Conservation (phyloP, 305 asterid species). For the Stenogyne calaminthoides region DNA sequence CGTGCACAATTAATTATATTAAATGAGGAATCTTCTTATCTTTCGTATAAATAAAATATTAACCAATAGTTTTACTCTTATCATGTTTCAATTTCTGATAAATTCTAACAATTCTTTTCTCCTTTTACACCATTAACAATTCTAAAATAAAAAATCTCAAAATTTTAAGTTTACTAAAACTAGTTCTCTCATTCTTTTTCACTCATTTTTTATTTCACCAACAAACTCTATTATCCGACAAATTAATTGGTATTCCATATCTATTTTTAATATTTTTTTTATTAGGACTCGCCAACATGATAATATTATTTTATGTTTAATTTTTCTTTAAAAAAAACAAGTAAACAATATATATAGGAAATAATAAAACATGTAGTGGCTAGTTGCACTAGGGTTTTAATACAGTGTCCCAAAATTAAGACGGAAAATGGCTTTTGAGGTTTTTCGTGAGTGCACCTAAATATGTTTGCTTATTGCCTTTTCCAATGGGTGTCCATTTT, state of each 20-base stretch:
- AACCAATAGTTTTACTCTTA: neutral
- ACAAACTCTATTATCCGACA: too few relatives aligned
- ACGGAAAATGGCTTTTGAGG: slow-evolving; percentile 25
- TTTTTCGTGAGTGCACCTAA: slow-evolving; percentile 15
- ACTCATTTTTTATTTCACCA: too few relatives aligned
- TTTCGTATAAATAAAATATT: neutral
- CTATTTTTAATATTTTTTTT: neutral
- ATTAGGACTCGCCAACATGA: neutral
- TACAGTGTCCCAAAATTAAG: neutral
- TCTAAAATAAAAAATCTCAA: too few relatives aligned
- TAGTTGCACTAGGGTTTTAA: slow-evolving; percentile 16
- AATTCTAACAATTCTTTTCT: too few relatives aligned
- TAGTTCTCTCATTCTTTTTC: too few relatives aligned
- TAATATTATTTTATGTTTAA: neutral
- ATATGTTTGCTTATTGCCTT: slow-evolving; percentile 10
- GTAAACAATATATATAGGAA: too few relatives aligned
- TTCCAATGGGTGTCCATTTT: slow-evolving; percentile 26
- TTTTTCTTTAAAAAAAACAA: too few relatives aligned
- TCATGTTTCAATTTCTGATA: too few relatives aligned
- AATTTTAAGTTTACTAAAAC: too few relatives aligned
- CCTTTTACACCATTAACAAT: too few relatives aligned
- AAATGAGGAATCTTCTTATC: slow-evolving; percentile 22
- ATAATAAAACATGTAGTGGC: neutral
- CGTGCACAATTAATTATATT: slow-evolving; percentile 29
- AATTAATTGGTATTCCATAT: neutral